Conservation (phyloP, 1,284 basidiomycete genomes). For the Flammula alnicola region DNA sequence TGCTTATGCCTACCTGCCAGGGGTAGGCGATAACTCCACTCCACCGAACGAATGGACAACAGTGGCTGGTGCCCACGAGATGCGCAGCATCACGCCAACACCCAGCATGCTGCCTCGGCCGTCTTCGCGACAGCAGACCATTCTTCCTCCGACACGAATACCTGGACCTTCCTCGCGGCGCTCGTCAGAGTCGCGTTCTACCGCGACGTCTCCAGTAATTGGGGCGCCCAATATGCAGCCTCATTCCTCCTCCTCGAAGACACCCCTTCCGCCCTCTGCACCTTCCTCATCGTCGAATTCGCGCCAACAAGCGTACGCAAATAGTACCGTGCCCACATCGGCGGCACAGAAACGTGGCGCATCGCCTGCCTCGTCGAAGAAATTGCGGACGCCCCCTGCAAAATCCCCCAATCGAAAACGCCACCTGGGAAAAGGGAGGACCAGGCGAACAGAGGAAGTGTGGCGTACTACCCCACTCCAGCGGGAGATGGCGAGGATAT, state of each 20-base stretch:
- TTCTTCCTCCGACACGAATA: constrained; percentile 38
- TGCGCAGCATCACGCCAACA: constrained; percentile 41
- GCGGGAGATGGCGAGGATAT: constrained; percentile 53
- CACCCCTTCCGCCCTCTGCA: constrained; percentile 26
- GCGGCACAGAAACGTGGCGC: constrained; percentile 21
- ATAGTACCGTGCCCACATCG: constrained; percentile 8
- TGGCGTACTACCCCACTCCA: constrained; percentile 67
- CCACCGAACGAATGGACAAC: constrained; percentile 23
- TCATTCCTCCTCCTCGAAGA: constrained; percentile 25
- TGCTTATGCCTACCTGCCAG: constrained; percentile 30
- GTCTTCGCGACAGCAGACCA: constrained; percentile 30
- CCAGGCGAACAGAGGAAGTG: constrained; percentile 44
- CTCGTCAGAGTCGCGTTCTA: constrained; percentile 42
- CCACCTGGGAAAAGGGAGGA: constrained; percentile 36
- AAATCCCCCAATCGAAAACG: constrained; percentile 38
- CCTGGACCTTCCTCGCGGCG: constrained; percentile 38
- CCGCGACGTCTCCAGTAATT: constrained; percentile 20
- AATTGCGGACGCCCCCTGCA: constrained; percentile 33
- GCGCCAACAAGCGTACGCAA: constrained; percentile 12
- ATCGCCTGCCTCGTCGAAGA: constrained; percentile 25
- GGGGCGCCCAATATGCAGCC: constrained; percentile 26
- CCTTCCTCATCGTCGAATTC: constrained; percentile 15
- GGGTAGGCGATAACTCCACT: constrained; percentile 29
- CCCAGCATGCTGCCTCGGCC: constrained; percentile 30
- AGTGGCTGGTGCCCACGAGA: constrained; percentile 29